Evolutionary conservation across 2,329 filamentous ascomycete genomes (phyloP), one percentile per base, ranked within the genome.

Genomic region (Remersonia thermophila): DNA sequence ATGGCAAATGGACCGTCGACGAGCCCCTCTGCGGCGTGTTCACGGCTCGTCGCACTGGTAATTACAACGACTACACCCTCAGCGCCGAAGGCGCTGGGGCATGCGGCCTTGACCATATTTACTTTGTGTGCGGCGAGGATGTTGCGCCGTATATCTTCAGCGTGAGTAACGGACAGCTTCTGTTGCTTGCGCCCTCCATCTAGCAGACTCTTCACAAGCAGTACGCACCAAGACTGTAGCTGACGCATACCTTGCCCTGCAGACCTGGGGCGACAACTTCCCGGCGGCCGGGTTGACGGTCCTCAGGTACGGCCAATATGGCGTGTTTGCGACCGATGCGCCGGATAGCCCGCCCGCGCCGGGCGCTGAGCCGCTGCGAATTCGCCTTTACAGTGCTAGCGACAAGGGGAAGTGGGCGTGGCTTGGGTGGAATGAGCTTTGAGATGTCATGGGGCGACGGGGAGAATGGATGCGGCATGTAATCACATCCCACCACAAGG

Each of bases 361-460:
- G 3, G 11, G 8, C 10, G 37, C 42, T 4, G 32, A 12, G 26
- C 20, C 42, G n/a, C 14, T 34, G 28, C 30, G 30, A 2, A 33
- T 44, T 27, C 42, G 40, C 33, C 38, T 42, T 8, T 42, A 38
- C 15, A 29, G 29, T 11, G 39, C 35, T 1, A 32, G 18, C 2
- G 35, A 42, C n/a, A 29, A 36, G 23, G 39, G 39, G n/a, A 42
- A 42, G 35, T 40, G 28, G 23, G 35, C 39, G 27, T 42, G 33
- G 35, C 16, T 44, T 7, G 39, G 16, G 11, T 44, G 36, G 37
- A 42, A 44, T 32, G 2, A 20, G 0, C 16, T 37, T 10, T 18
- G 10, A 8, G 28, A 40, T 18, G 16, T n/a, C n/a, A 28, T n/a
- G 18, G 20, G 9, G 20, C 20, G n/a, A 23, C 5, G 20, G 20